Evolutionary conservation across 768 basidiomycete genomes (phyloP).

Genomic region (Rhodotorula graminis): DNA sequence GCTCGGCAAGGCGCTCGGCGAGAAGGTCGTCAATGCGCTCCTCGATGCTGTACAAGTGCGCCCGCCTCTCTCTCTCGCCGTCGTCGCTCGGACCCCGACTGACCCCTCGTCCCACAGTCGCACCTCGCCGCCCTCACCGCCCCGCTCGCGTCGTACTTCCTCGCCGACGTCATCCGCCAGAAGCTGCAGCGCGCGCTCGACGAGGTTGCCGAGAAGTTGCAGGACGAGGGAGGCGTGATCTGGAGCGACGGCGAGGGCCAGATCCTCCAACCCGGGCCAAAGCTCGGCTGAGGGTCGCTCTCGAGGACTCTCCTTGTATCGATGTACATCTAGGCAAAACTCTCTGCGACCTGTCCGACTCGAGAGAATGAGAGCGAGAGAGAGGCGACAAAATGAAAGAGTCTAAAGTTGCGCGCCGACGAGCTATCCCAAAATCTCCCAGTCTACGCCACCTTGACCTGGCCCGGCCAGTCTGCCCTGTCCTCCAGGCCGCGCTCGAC

Average conservation of each 20-base stretch:
- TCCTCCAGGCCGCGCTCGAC: constrained; percentile 23
- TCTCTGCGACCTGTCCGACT: not conserved
- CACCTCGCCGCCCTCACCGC: constrained; percentile 18
- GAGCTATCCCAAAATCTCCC: no score
- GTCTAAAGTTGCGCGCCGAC: no score
- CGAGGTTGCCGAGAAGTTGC: constrained; percentile 11
- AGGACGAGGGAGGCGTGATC: constrained; percentile 22
- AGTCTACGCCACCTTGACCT: not conserved
- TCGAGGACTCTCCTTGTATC: not conserved
- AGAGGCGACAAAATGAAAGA: no score
- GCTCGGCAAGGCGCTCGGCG: constrained; percentile 15
- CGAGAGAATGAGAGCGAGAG: no score
- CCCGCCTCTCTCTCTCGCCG: not conserved
- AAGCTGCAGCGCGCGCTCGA: constrained; percentile 22
- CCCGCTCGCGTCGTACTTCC: constrained; percentile 21
- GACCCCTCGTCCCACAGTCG: not conserved
- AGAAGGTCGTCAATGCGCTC: constrained; percentile 29
- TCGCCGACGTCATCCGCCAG: constrained; percentile 24
- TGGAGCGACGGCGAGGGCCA: not conserved
- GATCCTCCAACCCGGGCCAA: not conserved
- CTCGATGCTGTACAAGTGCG: constrained; percentile 25
- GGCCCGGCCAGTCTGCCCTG: constrained; percentile 20
- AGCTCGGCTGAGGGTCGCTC: not conserved
- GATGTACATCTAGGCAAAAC: not conserved
- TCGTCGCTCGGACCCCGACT: no score